Base-by-base conservation (phyloP, 1,284 basidiomycete species). In the Cystobasidium slooffiae region DNA sequence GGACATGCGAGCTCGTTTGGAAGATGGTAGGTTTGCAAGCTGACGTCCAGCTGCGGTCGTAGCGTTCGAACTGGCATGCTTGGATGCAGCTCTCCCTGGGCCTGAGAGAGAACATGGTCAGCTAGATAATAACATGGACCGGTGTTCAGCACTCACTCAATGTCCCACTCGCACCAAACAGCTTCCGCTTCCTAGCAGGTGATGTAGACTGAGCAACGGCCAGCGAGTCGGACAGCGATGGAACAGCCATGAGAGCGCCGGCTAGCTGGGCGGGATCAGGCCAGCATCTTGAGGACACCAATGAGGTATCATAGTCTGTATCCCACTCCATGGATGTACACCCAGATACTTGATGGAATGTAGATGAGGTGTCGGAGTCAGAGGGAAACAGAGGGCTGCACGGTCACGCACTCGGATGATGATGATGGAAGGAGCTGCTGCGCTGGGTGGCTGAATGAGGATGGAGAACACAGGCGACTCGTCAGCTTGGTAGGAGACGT, bases 1-100 rank as follows among this genome's bases (percentile, higher is more conserved):
- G 7, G 61, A 63, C 61, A 63, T 47, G 20, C 61, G 61, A 63
- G 61, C 61, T 49, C 56, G 56, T 59, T 63, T 63, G 44, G 18
- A 46, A 12, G 37, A 12, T 12, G 59, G 59, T 24, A 61, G 20
- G 9, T 44, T 44, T 12, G 61, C 61, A 5, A 63, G 14, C 46
- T 63, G 61, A 47, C 61, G 61, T 63, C 59, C 46, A 18, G 39
- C 56, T 41, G 37, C 56, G 56, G 37, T 63, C 31, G 31, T 31
- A 31, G 31, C 31, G 31, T 31, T 31, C 31, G 31, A 31, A 31
- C 31, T 31, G 31, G 31, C 31, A 44, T 46, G 24, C 61, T 63
- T 63, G 10, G 44, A 22, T 22, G 61, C 56, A 14, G 24, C 61
- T 63, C 61, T 63, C 1, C 44, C 18, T 47, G 61, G 46, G n/a